Evolutionary conservation across 208 protist species (phyloP).

Genomic region (Crithidia expoeki): DNA sequence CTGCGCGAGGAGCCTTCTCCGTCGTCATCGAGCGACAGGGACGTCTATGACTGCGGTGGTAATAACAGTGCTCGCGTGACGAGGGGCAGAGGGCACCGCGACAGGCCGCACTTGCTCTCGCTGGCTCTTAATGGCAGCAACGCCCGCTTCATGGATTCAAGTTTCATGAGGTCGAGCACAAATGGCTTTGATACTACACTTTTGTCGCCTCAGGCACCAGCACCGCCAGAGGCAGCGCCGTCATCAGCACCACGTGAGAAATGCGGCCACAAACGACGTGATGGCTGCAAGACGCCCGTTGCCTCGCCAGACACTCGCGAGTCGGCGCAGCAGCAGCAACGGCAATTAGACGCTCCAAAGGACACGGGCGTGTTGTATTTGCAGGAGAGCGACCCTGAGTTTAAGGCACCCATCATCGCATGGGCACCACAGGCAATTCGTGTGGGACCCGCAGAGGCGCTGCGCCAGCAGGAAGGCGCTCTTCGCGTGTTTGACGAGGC

Average conservation of each 20-base stretch:
- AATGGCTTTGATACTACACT: not conserved
- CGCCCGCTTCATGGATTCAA: constrained; percentile 6
- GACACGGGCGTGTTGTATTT: constrained; percentile 19
- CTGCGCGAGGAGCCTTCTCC: constrained; percentile 29
- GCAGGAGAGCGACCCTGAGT: constrained; percentile 28
- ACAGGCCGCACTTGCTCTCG: not conserved
- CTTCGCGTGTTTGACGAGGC: constrained; percentile 52
- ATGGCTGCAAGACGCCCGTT: constrained; percentile 8
- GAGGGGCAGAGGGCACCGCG: not conserved
- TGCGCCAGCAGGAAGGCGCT: constrained; percentile 33
- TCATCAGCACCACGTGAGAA: not conserved
- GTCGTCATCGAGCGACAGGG: not conserved
- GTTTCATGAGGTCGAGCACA: not conserved
- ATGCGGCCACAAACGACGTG: constrained; percentile 4
- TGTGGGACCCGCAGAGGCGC: constrained; percentile 38
- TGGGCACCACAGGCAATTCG: constrained; percentile 59
- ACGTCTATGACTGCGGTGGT: not conserved
- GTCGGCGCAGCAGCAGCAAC: not conserved
- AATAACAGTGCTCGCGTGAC: not conserved
- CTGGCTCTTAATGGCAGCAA: constrained; percentile 1
- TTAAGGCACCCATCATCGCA: constrained; percentile 56
- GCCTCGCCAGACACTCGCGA: not conserved
- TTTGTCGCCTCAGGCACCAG: not conserved
- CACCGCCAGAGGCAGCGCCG: not conserved
- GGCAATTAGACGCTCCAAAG: not conserved